Evolutionary conservation across 441 rosid genomes (phyloP).

Genomic region (Capsella rubella): DNA sequence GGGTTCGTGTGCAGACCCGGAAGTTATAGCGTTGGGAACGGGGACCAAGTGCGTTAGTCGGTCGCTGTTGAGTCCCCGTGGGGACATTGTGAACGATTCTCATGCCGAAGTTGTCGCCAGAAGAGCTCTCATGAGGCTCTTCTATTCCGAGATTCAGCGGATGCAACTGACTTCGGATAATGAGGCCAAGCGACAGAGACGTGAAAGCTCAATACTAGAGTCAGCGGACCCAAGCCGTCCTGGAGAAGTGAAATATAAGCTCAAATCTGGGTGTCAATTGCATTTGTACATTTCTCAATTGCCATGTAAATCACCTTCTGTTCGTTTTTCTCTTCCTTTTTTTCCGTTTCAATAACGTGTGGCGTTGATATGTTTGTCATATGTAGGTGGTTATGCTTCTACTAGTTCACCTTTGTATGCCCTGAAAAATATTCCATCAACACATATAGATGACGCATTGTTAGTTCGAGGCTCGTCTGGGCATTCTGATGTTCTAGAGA

Average conservation of each 20-base stretch:
- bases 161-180: constrained; percentile 24
- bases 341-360: not conserved
- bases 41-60: constrained; percentile 86
- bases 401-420: constrained; percentile 48
- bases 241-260: constrained; percentile 50
- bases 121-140: constrained; percentile 80
- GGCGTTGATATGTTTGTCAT: constrained; percentile 20
- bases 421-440: constrained; percentile 44
- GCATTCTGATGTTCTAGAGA: constrained; percentile 30
- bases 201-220: constrained; percentile 50
- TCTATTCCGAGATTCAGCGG: constrained; percentile 70
- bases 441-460: constrained; percentile 34
- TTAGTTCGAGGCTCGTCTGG: constrained; percentile 24
- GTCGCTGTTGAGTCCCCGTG: constrained; percentile 65
- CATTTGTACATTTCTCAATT: constrained; percentile 88
- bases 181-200: constrained; percentile 42
- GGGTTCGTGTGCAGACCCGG: constrained; percentile 51
- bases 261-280: constrained; percentile 68
- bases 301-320: constrained; percentile 73
- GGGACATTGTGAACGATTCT: constrained; percentile 88
- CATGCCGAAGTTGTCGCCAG: constrained; percentile 91
- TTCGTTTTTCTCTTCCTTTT: not conserved
- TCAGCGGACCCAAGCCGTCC: constrained; percentile 43
- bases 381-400: constrained; percentile 78
- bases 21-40: constrained; percentile 83